Base-by-base conservation (phyloP, 176 grass and related monocot genomes). In the Alloteropsis semialata region DNA sequence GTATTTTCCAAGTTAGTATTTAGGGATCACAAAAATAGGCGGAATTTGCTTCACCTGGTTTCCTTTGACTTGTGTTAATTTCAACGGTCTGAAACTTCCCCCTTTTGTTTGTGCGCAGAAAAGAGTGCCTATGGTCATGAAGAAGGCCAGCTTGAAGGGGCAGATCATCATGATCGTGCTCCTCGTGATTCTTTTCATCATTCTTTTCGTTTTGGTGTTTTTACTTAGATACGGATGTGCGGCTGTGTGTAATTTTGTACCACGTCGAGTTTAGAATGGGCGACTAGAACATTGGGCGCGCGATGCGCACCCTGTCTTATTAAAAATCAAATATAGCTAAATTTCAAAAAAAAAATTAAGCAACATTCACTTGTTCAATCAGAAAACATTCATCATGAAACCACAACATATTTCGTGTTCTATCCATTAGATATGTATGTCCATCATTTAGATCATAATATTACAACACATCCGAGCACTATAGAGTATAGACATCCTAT, bases 91-190 rank as follows among this genome's bases (percentile, higher is more conserved):
- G 53, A 81, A 70, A 42, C 41, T 25, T 7, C 41, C 22, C 36
- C 0, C 6, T 30, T 49, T 82, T 70, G 50, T 18, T 27, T 74
- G 27, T 51, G 16, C 51, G 60, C 91, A 98, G 93, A 95, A 93
- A 92, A 93, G 91, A 83, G 96, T 98, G 74, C 91, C 96, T 29
- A 95, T 95, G 96, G 91, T 98, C 34, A 89, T 98, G 85, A 95
- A 95, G 85, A 98, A 98, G 82, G 89, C 91, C 6, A 86, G 87
- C 56, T 84, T 62, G 42, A 98, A 95, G 85, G 89, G 91, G 53
- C 96, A 95, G 72, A 84, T 93, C 81, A 85, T 95, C 89, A 92
- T 93, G 82, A 95, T 93, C 72, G 89, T 84, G 19, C 93, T 98
- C 88, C 84, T 95, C 46, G 78, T 93, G 46, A 44, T 98, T 78